These are phyloP conservation scores for Solanum ossicruentum DNA, from an alignment of 257 asterid species.

Conservation along the genomic window DNA sequence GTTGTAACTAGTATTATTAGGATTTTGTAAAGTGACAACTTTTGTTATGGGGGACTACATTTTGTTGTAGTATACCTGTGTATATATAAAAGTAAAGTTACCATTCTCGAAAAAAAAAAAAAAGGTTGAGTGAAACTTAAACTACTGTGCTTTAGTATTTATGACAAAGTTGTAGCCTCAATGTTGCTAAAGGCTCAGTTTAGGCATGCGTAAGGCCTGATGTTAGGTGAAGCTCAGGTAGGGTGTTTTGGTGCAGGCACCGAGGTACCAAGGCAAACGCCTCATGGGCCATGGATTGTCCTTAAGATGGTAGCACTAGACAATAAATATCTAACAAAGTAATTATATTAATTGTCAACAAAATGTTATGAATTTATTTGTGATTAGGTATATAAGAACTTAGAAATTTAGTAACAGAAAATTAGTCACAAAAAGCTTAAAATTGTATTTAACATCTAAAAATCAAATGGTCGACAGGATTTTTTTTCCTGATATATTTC, in stretches of 20 bases:
- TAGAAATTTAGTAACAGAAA: not conserved
- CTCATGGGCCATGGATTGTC: not conserved
- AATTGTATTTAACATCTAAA: not conserved
- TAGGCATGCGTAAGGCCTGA: not conserved
- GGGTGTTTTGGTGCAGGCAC: not conserved
- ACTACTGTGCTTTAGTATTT: not conserved
- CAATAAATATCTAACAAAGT: not conserved
- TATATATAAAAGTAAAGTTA: too few species aligned
- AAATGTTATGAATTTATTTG: not conserved
- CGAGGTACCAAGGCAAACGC: not conserved
- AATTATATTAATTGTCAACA: not conserved
- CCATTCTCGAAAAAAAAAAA: too few species aligned
- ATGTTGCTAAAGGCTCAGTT: not conserved
- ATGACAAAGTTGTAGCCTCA: not conserved
- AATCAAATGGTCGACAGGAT: not conserved
- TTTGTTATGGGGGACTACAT: too few species aligned
- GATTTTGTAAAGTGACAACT: too few species aligned
- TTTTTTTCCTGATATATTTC: not conserved
- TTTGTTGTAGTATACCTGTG: too few species aligned
- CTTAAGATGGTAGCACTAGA: not conserved
- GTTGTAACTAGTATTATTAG: too few species aligned
- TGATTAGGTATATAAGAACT: not conserved
- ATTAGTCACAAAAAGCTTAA: not conserved
- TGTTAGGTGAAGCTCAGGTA: not conserved
- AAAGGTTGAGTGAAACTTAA: not conserved